Conservation (phyloP, 1,284 basidiomycete species). For the Irpex rosettiformis region DNA sequence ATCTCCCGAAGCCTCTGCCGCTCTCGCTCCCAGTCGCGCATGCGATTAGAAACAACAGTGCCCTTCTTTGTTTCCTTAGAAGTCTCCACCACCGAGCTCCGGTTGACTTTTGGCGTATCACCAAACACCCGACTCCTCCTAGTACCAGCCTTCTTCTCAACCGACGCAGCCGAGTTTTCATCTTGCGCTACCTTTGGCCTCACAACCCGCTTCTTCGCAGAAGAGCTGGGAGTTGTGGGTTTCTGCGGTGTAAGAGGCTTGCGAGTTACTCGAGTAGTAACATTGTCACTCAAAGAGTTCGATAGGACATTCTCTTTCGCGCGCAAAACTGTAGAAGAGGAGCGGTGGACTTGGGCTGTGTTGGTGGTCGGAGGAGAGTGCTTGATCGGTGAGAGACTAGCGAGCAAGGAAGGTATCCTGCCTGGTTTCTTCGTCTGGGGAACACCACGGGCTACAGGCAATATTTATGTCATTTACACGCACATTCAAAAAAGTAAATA, state of each 20-base stretch:
- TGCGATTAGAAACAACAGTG: slow-evolving; percentile 42
- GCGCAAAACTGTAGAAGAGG: slow-evolving; percentile 7
- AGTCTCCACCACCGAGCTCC: slow-evolving; percentile 11
- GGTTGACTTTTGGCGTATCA: slow-evolving; percentile 17
- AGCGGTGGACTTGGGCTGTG: not conserved
- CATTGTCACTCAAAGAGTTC: slow-evolving; percentile 10
- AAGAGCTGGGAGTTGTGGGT: slow-evolving; percentile 23
- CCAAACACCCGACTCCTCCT: slow-evolving; percentile 21
- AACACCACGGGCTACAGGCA: slow-evolving; percentile 14
- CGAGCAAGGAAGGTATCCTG: slow-evolving; percentile 11
- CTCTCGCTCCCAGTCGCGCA: slow-evolving; percentile 58
- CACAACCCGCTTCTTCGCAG: slow-evolving; percentile 4
- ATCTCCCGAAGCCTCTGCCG: slow-evolving; percentile 53
- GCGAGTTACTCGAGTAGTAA: slow-evolving; percentile 15
- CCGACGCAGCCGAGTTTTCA: not conserved
- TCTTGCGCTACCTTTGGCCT: not conserved
- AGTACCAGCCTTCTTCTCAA: slow-evolving; percentile 11
- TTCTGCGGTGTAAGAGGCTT: slow-evolving; percentile 26
- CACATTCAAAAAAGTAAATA: not conserved
- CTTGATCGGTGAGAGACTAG: slow-evolving; percentile 29
- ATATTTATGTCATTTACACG: not conserved
- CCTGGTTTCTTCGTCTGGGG: slow-evolving; percentile 19
- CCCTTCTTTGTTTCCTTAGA: slow-evolving; percentile 27
- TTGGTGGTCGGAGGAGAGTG: slow-evolving; percentile 19
- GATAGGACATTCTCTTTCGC: slow-evolving; percentile 30